Evolutionary conservation across 495 filamentous ascomycete species (phyloP).

Genomic region (Penicillium goetzii): DNA sequence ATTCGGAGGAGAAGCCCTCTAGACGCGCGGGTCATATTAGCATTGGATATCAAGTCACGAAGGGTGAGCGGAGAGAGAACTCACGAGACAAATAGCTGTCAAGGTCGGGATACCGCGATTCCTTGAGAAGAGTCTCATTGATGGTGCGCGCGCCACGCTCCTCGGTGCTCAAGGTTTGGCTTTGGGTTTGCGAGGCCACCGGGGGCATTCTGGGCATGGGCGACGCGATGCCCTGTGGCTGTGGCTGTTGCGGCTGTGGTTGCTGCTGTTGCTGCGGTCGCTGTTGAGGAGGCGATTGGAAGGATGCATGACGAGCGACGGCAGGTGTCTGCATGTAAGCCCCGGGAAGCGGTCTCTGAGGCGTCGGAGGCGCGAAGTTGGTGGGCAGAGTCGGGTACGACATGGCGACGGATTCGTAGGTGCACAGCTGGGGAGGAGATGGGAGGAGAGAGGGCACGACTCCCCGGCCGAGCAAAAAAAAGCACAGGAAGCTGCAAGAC

Average conservation of each 20-base stretch:
- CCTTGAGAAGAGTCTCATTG: slow-evolving; percentile 72
- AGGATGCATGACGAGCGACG: slow-evolving; percentile 15
- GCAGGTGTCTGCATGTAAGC: slow-evolving; percentile 76
- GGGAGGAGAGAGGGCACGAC: slow-evolving; percentile 25
- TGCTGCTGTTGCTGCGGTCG: slow-evolving; percentile 33
- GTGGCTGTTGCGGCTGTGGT: slow-evolving; percentile 27
- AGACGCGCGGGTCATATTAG: not conserved
- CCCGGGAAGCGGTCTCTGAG: slow-evolving; percentile 68
- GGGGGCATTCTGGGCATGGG: slow-evolving; percentile 43
- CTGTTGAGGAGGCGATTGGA: slow-evolving; percentile 24
- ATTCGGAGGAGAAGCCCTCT: slow-evolving; percentile 90
- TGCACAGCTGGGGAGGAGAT: slow-evolving; percentile 25
- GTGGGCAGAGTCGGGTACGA: slow-evolving; percentile 59
- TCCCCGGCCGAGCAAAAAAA: slow-evolving; percentile 37
- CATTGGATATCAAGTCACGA: not conserved
- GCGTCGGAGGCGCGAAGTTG: slow-evolving; percentile 52
- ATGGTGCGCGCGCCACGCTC: slow-evolving; percentile 83
- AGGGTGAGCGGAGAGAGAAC: slow-evolving; percentile 35
- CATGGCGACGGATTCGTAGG: slow-evolving; percentile 45
- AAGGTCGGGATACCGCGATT: slow-evolving; percentile 83
- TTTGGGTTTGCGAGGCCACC: slow-evolving; percentile 39
- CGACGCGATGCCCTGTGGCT: slow-evolving; percentile 26
- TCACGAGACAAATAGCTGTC: slow-evolving; percentile 89
- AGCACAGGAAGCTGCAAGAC: slow-evolving; percentile 28
- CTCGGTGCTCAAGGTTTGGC: slow-evolving; percentile 61